A percentile compares a stretch with the other conserved stretches of the same genome.
Conservation (phyloP, 257 asterid genomes). For the Fraxinus cuspidata region DNA sequence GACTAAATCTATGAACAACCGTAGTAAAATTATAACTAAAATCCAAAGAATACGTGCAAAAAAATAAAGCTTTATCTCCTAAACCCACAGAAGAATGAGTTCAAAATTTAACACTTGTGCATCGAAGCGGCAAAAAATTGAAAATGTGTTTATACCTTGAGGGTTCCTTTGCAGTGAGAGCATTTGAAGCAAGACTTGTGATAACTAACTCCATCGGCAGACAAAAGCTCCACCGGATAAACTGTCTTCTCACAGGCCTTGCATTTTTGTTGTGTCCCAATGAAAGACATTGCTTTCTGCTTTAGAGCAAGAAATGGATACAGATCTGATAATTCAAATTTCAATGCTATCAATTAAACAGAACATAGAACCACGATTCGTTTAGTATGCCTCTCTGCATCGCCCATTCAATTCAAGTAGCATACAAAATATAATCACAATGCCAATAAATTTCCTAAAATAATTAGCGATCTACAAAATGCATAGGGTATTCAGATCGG, state of each 20-base stretch:
- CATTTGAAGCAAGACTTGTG: constrained; percentile 70
- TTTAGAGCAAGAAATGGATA: background rate
- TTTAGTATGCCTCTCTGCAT: background rate
- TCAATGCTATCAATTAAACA: background rate
- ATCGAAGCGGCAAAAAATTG: background rate
- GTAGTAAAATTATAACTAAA: background rate
- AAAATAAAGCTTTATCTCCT: background rate
- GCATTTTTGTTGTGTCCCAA: constrained; percentile 51
- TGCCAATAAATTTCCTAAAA: background rate
- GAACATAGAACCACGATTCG: background rate
- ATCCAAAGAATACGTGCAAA: background rate
- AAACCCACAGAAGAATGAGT: background rate
- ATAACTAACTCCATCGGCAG: constrained; percentile 60
- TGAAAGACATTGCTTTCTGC: constrained; percentile 24
- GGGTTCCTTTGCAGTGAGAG: constrained; percentile 56
- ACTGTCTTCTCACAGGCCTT: constrained; percentile 62
- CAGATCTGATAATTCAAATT: background rate
- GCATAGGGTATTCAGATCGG: background rate
- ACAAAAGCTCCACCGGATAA: constrained; percentile 53
- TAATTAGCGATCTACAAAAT: background rate
- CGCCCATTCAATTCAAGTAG: background rate
- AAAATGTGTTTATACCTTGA: constrained; percentile 32
- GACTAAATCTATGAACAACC: background rate
- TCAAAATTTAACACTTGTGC: background rate
- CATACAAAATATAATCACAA: background rate